Percentiles rank a stretch among this genome's conserved stretches.
These are phyloP conservation scores for Crithidia acanthocephali DNA, from an alignment of 208 protist genomes.

Conservation along the genomic window DNA sequence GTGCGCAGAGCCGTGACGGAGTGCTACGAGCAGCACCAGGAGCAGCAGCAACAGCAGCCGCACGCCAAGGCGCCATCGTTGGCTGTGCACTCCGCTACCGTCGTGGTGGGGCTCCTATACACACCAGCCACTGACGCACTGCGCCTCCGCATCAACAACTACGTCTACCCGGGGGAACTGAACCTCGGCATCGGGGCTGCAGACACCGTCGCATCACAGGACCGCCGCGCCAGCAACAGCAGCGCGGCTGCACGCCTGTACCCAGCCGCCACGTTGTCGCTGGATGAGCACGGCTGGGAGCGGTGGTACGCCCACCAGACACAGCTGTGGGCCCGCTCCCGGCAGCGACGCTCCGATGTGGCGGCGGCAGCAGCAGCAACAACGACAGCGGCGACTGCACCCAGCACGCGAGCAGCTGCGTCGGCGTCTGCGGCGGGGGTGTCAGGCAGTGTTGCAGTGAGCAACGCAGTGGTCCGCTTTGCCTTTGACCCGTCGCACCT, in stretches of 20 bases:
- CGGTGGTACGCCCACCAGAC: constrained; percentile 34
- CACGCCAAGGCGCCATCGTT: not conserved
- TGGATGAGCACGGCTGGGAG: constrained; percentile 33
- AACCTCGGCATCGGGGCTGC: not conserved
- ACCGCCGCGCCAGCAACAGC: constrained; percentile 1
- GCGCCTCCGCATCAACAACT: constrained; percentile 37
- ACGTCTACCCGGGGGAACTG: constrained; percentile 21
- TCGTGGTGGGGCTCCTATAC: constrained; percentile 29
- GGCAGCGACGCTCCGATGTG: not conserved
- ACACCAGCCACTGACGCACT: constrained; percentile 7
- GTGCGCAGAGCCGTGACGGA: not conserved
- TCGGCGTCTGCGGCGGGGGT: not conserved
- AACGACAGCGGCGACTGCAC: not conserved
- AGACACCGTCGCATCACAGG: no score
- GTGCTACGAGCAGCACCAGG: not conserved
- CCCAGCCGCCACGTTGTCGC: constrained; percentile 30
- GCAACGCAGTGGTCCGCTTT: constrained; percentile 34
- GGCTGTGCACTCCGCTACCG: not conserved
- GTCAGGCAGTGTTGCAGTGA: constrained; percentile 2
- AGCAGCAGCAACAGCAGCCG: not conserved
- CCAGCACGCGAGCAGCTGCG: not conserved
- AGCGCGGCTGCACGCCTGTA: constrained; percentile 5
- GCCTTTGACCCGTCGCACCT: constrained; percentile 31
- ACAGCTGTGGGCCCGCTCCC: constrained; percentile 10
- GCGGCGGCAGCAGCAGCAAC: not conserved